Conservation (phyloP, 257 asterid species). For the Fraxinus excelsior region DNA sequence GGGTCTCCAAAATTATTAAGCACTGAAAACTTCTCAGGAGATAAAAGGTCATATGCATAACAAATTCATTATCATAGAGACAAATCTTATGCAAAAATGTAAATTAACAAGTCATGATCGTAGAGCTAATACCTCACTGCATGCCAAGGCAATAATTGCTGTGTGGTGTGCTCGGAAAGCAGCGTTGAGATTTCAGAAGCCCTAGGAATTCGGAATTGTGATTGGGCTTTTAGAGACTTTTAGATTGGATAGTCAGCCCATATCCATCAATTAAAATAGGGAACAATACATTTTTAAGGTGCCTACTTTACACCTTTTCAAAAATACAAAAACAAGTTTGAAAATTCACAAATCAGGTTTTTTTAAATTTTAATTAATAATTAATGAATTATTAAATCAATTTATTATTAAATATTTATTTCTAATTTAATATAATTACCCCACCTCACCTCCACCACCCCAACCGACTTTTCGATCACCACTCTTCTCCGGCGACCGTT, state of each 20-base stretch:
- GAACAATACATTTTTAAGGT: no score
- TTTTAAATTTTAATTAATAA: no score
- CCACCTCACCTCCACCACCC: no score
- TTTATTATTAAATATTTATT: no score
- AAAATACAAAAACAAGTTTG: no score
- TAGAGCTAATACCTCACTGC: neutral
- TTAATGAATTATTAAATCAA: no score
- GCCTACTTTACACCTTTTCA: no score
- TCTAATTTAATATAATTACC: no score
- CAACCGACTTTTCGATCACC: no score
- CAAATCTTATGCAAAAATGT: neutral
- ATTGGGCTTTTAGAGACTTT: neutral
- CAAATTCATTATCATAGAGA: conserved; percentile 29
- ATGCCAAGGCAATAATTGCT: neutral
- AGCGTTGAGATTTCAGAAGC: neutral
- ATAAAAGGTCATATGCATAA: conserved; percentile 32
- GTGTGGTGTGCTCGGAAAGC: neutral
- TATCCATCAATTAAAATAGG: no score
- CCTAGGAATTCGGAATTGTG: neutral
- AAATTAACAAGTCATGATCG: neutral
- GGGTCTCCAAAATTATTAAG: conserved; percentile 43
- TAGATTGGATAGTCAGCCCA: neutral
- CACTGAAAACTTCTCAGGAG: conserved; percentile 37
- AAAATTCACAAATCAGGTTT: no score
- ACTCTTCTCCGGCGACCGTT: no score